Conservation (phyloP, 495 filamentous ascomycete genomes). For the Emericellopsis terricola region DNA sequence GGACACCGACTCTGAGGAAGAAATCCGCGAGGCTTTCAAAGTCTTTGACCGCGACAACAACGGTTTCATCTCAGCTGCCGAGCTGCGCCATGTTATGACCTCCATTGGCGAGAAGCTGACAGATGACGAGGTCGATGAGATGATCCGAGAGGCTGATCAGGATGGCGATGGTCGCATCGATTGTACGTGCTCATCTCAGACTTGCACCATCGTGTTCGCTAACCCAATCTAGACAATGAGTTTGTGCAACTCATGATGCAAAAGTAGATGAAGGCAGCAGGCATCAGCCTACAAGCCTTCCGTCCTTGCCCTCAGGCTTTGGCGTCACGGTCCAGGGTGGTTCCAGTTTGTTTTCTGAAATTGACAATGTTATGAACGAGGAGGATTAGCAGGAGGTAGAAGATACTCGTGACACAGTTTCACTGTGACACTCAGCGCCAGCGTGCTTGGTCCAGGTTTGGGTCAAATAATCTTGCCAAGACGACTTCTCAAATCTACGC, state of each 20-base stretch:
- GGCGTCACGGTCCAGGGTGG: too few species aligned
- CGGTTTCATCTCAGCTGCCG: conserved; percentile 94
- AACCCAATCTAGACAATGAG: conserved; percentile 74
- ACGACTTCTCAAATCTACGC: too few species aligned
- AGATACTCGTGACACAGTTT: too few species aligned
- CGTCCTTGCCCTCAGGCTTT: too few species aligned
- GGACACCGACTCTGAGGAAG: conserved; percentile 98
- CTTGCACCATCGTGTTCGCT: neutral
- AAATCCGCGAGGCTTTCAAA: conserved; percentile 73
- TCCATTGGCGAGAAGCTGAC: conserved; percentile 99
- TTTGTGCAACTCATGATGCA: conserved; percentile 99
- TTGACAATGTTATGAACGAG: too few species aligned
- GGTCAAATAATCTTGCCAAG: too few species aligned
- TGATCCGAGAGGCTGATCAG: conserved; percentile 99
- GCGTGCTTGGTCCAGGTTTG: too few species aligned
- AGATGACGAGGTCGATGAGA: conserved; percentile 98
- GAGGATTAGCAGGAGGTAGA: too few species aligned
- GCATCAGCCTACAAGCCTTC: too few species aligned
- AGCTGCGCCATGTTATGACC: conserved; percentile 98
- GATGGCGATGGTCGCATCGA: conserved; percentile 94
- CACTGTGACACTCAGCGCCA: too few species aligned
- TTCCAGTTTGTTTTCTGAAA: too few species aligned
- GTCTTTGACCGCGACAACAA: conserved; percentile 97
- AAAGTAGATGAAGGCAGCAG: conserved; percentile 68
- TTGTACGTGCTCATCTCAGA: conserved; percentile 36